These are phyloP conservation scores for Perkinsus marinus DNA, from an alignment of 169 alveolate genomes.

Conservation along the genomic window DNA sequence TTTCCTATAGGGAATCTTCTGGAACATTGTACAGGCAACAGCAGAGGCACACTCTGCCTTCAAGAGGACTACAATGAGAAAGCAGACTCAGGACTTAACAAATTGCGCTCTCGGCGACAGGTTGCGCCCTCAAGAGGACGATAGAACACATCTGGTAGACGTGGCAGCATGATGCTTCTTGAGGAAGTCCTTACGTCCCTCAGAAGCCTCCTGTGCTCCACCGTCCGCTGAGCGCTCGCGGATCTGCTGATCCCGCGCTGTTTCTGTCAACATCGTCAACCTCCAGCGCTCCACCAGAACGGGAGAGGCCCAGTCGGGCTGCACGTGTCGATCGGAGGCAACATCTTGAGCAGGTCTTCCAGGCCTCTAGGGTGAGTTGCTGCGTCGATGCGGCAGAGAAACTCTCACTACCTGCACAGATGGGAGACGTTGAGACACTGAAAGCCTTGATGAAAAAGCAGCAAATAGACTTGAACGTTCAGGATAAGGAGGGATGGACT, in stretches of 20 bases:
- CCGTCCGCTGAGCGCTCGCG: background rate
- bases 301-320: background rate
- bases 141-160: too few species aligned
- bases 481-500: background rate
- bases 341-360: background rate
- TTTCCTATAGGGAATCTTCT: too few species aligned
- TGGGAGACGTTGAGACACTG: background rate
- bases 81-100: too few species aligned
- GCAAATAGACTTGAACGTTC: background rate
- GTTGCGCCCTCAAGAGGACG: too few species aligned
- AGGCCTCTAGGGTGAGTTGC: background rate
- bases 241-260: background rate
- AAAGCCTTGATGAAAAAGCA: background rate
- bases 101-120: too few species aligned
- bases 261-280: background rate
- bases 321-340: background rate
- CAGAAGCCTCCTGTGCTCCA: background rate
- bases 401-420: background rate
- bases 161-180: too few species aligned
- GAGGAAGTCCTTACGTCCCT: too few species aligned
- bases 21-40: too few species aligned
- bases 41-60: too few species aligned
- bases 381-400: background rate
- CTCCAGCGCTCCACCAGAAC: background rate
- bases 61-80: too few species aligned